Evolutionary conservation across 768 basidiomycete genomes (phyloP).

Genomic region (Tulasnella sp.): DNA sequence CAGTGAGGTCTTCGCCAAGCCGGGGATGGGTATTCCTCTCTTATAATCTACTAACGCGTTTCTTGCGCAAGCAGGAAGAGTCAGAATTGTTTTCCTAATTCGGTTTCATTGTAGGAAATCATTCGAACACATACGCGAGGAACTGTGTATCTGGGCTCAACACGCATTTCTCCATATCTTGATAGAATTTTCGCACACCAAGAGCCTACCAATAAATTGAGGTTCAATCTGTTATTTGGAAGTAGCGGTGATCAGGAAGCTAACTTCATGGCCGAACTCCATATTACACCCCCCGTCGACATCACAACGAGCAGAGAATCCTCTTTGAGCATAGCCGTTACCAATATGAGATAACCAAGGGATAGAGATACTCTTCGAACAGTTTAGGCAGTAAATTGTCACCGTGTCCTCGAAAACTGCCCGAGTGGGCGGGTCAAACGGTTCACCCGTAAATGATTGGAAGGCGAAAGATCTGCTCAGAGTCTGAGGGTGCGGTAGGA

Average conservation of each 20-base stretch:
- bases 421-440: constrained; percentile 6
- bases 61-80: neutral
- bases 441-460: constrained; percentile 4
- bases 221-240: neutral
- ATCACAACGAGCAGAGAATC: constrained; percentile 7
- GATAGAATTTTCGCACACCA: constrained; percentile 15
- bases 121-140: constrained; percentile 5
- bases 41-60: constrained; percentile 6
- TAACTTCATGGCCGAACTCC: constrained; percentile 12
- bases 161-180: constrained; percentile 13
- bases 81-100: too few species aligned
- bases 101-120: too few species aligned
- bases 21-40: neutral
- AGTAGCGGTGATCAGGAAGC: neutral
- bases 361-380: neutral
- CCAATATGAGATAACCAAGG: constrained; percentile 17
- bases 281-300: neutral
- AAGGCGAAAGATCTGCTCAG: neutral
- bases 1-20: neutral
- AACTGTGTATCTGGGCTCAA: neutral
- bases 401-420: neutral
- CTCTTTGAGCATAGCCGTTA: constrained; percentile 20
- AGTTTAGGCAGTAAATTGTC: neutral
- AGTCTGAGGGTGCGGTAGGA: constrained; percentile 14
- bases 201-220: neutral